Percentiles rank a stretch among this genome's conserved stretches.
Evolutionary conservation across 208 protist genomes (phyloP).

Genomic region (Novymonas esmeraldas): DNA sequence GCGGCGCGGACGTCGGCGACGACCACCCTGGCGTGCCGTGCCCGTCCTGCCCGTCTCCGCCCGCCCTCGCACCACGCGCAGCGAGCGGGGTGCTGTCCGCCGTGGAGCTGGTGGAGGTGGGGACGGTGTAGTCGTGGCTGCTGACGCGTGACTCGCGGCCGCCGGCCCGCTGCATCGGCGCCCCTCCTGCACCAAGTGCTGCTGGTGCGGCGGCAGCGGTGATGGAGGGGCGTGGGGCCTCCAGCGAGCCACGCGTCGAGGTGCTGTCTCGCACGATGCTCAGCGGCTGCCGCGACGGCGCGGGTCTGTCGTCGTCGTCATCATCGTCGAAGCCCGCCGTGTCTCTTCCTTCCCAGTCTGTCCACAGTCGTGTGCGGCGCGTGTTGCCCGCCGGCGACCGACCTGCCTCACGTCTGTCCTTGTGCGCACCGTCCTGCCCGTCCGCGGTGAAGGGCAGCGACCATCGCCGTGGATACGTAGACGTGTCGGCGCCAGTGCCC

Average conservation of each 20-base stretch:
- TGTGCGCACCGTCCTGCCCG: background rate
- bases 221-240: background rate
- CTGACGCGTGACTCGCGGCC: constrained; percentile 1
- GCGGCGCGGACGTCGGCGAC: background rate
- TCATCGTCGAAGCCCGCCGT: background rate
- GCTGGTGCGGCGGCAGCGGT: background rate
- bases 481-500: background rate
- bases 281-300: constrained; percentile 12
- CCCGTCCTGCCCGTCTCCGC: too few species aligned
- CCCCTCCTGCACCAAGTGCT: background rate
- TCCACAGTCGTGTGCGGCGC: background rate
- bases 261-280: constrained; percentile 21
- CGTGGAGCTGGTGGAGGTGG: background rate
- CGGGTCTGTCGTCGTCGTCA: constrained; percentile 9
- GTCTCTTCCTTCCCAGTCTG: background rate
- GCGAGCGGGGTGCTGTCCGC: background rate
- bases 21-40: background rate
- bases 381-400: background rate
- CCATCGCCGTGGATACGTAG: background rate
- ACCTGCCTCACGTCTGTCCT: background rate
- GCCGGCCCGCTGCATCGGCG: background rate
- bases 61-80: background rate
- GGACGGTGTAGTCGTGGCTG: constrained; percentile 20
- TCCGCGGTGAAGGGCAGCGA: background rate
- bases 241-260: constrained; percentile 6